Evolutionary conservation across 148 eudicot species (phyloP), one percentile per base, ranked within the genome.

Genomic region (Amaranthus palmeri): DNA sequence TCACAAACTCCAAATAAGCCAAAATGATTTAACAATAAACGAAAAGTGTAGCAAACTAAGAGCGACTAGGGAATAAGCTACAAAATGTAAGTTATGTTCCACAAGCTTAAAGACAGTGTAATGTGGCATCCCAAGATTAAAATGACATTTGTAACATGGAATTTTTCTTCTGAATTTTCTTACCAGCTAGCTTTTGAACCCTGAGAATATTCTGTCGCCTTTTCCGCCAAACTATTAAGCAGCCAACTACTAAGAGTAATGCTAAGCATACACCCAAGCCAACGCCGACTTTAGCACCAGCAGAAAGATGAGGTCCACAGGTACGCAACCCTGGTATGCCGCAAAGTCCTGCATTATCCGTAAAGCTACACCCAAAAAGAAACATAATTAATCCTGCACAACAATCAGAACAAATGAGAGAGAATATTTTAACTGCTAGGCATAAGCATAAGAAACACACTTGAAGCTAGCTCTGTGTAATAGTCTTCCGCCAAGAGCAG

Each of bases 381-480:
- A 63, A 18, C 25, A 59, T 45, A 53, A 55, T 44, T 67, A 45
- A 7, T 49, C 48, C 54, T 54, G 74, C 48, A 18, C 10, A 25
- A 43, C 4, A 56, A 11, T 25, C 36, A n/a, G 15, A 25, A 41
- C 14, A 40, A 6, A 17, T 45, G 12, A 40, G 10, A n/a, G 7
- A 15, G 64, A 44, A 51, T 2, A 3, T 6, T 52, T 14, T 52
- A 51, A 15, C 10, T 8, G 9, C 7, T 63, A 41, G 44, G 61
- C 36, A 54, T n/a, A 25, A 61, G 36, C 46, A 17, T 17, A 74
- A 50, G 54, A 48, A 52, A 79, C 91, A 61, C 87, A 96, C 99
- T 96, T 96, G 85, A 90, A 96, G 86, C 99, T 96, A 72, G 99
- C 95, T 71, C 99, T 80, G 71, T 90, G 97, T 74, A 96, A 72